Percentiles rank a stretch among this genome's conserved stretches.
Evolutionary conservation across 23 red algal species (phyloP).

Genomic region (Cyanidiococcus yangmingshanensis): DNA sequence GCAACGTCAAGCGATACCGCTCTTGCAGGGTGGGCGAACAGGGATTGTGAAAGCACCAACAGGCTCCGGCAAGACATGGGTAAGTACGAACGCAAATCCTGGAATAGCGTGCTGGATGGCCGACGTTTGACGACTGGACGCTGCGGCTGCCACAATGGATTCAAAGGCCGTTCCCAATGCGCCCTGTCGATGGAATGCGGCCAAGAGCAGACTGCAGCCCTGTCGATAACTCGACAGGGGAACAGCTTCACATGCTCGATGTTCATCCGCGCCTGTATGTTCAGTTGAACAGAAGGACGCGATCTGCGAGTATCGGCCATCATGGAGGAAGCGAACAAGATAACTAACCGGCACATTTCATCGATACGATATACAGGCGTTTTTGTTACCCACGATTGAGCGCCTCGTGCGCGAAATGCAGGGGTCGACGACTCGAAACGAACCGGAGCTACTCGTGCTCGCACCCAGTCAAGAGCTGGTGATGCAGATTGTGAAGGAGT

Average conservation of each 20-base stretch:
- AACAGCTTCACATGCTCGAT: neutral
- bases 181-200: slow-evolving; percentile 15
- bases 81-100: neutral
- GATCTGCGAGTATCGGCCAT: neutral
- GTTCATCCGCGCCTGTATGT: neutral
- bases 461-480: slow-evolving; percentile 16
- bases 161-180: neutral
- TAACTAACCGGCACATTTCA: neutral
- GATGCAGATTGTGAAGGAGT: slow-evolving; percentile 11
- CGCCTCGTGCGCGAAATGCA: neutral
- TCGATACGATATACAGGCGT: neutral
- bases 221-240: neutral
- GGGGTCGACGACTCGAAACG: neutral
- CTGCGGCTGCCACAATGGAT: neutral
- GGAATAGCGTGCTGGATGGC: neutral
- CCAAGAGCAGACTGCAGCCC: neutral
- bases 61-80: slow-evolving; percentile 19
- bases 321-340: neutral
- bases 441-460: slow-evolving; percentile 8
- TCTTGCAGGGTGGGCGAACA: neutral
- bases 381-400: neutral
- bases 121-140: slow-evolving; percentile 6
- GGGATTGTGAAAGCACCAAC: neutral
- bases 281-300: neutral
- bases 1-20: neutral